Evolutionary conservation across 1,284 basidiomycete species (phyloP).

Genomic region (Ceratobasidium sp.): DNA sequence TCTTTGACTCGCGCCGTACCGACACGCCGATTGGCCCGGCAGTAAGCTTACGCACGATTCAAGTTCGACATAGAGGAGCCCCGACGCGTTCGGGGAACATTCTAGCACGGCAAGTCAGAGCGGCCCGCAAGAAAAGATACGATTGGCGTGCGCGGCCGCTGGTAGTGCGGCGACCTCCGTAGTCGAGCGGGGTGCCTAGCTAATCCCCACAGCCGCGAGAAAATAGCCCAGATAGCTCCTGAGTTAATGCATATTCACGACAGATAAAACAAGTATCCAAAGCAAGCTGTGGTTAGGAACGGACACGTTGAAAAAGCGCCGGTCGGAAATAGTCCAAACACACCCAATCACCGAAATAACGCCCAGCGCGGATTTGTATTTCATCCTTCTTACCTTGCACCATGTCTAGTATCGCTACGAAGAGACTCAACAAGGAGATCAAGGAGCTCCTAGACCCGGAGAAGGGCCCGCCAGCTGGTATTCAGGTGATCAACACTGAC

Average conservation of each 20-base stretch:
- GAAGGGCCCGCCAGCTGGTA: constrained; percentile 59
- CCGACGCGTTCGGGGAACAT: background rate
- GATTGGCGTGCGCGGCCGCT: background rate
- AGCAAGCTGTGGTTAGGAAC: background rate
- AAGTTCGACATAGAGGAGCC: too few relatives aligned
- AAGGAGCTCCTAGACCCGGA: constrained; percentile 54
- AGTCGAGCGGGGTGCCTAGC: background rate
- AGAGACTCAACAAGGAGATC: constrained; percentile 75
- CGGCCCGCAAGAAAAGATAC: background rate
- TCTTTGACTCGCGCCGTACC: background rate
- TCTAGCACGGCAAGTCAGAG: background rate
- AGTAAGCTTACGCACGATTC: background rate
- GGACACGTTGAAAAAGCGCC: constrained; percentile 1
- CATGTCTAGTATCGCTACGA: constrained; percentile 69
- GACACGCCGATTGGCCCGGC: background rate
- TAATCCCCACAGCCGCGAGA: too few relatives aligned
- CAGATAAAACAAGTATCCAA: background rate
- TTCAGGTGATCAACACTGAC: constrained; percentile 70
- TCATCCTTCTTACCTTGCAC: background rate
- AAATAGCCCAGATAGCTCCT: background rate
- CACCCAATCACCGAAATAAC: background rate
- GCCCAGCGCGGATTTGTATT: background rate
- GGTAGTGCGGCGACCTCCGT: background rate
- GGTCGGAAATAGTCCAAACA: constrained; percentile 3
- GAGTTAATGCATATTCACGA: background rate